Percentiles rank a stretch among this genome's conserved stretches.
Evolutionary conservation across 2,329 filamentous ascomycete genomes (phyloP).

Genomic region (Teratosphaeria epicoccoides): DNA sequence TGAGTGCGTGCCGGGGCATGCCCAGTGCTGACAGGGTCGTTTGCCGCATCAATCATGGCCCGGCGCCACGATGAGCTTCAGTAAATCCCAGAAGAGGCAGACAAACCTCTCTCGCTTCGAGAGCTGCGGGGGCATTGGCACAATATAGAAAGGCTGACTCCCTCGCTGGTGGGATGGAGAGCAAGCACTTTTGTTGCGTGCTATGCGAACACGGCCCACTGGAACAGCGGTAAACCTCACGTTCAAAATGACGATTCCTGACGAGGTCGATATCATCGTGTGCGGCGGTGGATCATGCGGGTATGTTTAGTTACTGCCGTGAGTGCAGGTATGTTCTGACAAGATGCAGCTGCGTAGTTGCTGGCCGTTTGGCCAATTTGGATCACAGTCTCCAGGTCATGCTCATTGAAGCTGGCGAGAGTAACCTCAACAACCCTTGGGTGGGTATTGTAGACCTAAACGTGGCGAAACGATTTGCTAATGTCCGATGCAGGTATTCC

Average conservation of each 20-base stretch:
- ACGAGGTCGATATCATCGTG: conserved; percentile 73
- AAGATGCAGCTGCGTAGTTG: conserved; percentile 36
- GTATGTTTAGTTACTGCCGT: no score
- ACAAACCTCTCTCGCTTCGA: background rate
- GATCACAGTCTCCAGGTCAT: conserved; percentile 63
- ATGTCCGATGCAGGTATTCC: conserved; percentile 18
- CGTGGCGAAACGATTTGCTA: background rate
- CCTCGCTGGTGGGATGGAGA: background rate
- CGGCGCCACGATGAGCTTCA: background rate
- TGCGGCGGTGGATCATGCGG: conserved; percentile 63
- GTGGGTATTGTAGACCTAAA: conserved; percentile 29
- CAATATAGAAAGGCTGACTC: background rate
- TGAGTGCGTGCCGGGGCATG: background rate
- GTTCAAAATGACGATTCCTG: conserved; percentile 51
- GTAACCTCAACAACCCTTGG: conserved; percentile 67
- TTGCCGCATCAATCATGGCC: background rate
- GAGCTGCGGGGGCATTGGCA: background rate
- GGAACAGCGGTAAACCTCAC: background rate
- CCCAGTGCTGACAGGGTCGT: background rate
- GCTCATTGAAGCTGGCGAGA: conserved; percentile 61
- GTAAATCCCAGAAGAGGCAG: background rate
- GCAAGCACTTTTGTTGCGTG: background rate
- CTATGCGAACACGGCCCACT: background rate
- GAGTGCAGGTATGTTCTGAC: conserved; percentile 18
- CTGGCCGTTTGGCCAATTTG: conserved; percentile 56